Base-by-base conservation (phyloP, 2,329 filamentous ascomycete genomes). In the Fusarium anguioides region DNA sequence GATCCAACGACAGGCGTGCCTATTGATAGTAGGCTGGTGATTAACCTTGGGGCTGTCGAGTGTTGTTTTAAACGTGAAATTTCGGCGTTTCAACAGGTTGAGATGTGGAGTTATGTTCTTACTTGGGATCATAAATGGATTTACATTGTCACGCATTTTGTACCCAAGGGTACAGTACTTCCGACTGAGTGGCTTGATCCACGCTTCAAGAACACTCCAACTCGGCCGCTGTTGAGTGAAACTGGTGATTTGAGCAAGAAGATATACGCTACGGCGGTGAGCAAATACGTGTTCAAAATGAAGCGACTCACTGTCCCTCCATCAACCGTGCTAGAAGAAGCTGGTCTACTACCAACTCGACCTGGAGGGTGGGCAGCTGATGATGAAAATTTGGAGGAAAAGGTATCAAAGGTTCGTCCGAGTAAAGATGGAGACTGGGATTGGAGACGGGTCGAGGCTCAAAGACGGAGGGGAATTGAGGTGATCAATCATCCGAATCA, bases 101-200 rank as follows among this genome's bases (percentile, higher is more conserved):
- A 60, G 14, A 49, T 58, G 21, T 60, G 57, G 57, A 60, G 37
- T 4, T 40, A 47, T 12, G 31, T 57, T 4, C 21, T 51, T 12
- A 35, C 52, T 26, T 60, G 57, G 57, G 57, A 60, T 40, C 21
- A 31, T 3, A 58, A 60, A 14, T 60, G 57, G 52, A 12, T 60
- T 2, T 60, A 58, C 24, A 41, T 57, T 6, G 33, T 60, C 0
- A 40, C 57, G 5, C 45, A 58, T 29, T 58, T 58, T n/a, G 24
- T 60, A 3, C 24, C 45, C 1, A 56, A 56, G 10, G 44, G 42
- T 6, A 20, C 52, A 18, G 37, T 31, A 14, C 41, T 57, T 15
- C 57, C 52, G 2, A 41, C 44, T 5, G 52, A 45, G 12, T 26
- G 54, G 41, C 35, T 29, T 17, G 17, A 26, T 18, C 23, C 10